A percentile compares a stretch with the other conserved stretches of the same genome.
Conservation (phyloP, 345 rosid genomes). For the Sisymbrium altissimum region DNA sequence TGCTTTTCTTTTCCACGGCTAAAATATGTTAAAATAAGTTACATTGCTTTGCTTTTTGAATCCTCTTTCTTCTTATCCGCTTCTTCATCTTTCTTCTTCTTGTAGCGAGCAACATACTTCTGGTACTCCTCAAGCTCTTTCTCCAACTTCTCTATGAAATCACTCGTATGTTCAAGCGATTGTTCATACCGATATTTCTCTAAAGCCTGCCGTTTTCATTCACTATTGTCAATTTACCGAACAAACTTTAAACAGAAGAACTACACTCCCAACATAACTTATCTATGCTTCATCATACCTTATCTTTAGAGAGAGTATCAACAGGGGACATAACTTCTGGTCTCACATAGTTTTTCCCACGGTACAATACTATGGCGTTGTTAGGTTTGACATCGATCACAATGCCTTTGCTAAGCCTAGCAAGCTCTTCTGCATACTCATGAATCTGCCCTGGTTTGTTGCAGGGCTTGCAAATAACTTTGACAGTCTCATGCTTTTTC, state of each 20-base stretch:
- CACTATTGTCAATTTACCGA: not conserved
- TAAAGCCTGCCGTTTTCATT: conserved; percentile 53
- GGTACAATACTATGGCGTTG: conserved; percentile 65
- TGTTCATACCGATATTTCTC: conserved; percentile 77
- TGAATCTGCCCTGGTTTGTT: conserved; percentile 71
- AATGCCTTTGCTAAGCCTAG: conserved; percentile 78
- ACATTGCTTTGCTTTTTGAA: not conserved
- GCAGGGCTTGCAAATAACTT: conserved; percentile 88
- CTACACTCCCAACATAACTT: not conserved
- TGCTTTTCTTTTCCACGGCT: not conserved
- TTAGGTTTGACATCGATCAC: conserved; percentile 76
- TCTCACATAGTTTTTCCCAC: conserved; percentile 88
- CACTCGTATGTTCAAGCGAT: conserved; percentile 92
- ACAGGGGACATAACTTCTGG: conserved; percentile 74
- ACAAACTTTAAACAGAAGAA: not conserved
- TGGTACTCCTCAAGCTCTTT: conserved; percentile 76
- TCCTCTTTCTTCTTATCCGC: conserved; percentile 1
- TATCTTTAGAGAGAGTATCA: conserved; percentile 74
- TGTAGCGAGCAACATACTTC: conserved; percentile 52
- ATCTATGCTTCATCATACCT: conserved; percentile 38
- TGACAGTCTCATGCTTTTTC: conserved; percentile 95
- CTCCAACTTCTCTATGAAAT: conserved; percentile 88
- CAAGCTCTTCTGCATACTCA: conserved; percentile 80
- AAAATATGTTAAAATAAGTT: not conserved
- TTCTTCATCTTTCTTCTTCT: conserved; percentile 43